Evolutionary conservation across 78 protist genomes (phyloP), one percentile per base, ranked within the genome.

Genomic region (Dictyostelium purpureum): DNA sequence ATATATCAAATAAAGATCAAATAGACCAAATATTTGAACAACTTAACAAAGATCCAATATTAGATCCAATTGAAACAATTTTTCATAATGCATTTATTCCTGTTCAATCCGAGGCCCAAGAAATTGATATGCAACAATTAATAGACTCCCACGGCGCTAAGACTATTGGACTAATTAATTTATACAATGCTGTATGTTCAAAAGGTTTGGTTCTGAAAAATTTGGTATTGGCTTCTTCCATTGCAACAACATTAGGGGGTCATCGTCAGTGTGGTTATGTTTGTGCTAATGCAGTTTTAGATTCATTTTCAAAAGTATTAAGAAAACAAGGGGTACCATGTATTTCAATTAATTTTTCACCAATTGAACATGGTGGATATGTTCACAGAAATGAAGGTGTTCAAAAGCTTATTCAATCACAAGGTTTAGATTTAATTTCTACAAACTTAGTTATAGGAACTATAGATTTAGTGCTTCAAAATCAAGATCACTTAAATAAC

Each of bases 211-310:
- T 79, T 18, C 28, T 78, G n/a, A 77, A 59, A 26, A 33, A 82
- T 35, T 90, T 93, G 31, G 40, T 96, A 11, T 59, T 94, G 16
- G 61, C 70, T 19, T 88, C 95, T 4, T 90, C 95, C 10, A n/a
- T 61, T 4, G 31, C 42, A 31, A 28, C 70, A 7, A 28, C 31
- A 10, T 31, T 61, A 61, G 70, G 70, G 0, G 24, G 42, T 14
- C 70, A 61, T 28, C 70, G 70, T 56, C 97, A 94, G 69, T 42
- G 93, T 35, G 56, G 76, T 67, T 96, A 96, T 77, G 85, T 90
- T 16, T 69, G 95, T 21, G 94, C 95, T n/a, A 96, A 96, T 94
- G 67, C 71, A 18, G 79, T 89, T n/a, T 73, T 89, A 0, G 97
- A 96, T 63, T 31, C 82, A 24, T 33, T 94, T 5, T 63, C 95